Conservation (phyloP, 2,329 filamentous ascomycete species). For the Sarocladium strictum region DNA sequence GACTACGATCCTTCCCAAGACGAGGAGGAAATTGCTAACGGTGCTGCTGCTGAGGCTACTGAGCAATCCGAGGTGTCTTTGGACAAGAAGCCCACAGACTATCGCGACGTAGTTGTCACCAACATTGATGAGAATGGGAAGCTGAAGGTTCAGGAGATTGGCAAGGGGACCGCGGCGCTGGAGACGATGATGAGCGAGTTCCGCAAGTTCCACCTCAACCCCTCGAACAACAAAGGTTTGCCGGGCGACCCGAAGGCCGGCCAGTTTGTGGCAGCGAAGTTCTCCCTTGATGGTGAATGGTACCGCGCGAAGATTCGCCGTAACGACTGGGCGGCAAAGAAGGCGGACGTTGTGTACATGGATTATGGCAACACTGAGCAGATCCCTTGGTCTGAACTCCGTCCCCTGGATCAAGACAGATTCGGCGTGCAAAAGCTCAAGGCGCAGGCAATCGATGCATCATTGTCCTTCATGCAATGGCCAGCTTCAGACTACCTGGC, state of each 20-base stretch:
- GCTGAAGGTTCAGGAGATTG: constrained; percentile 88
- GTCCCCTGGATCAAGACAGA: constrained; percentile 70
- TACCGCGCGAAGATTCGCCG: constrained; percentile 87
- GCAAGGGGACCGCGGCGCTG: constrained; percentile 76
- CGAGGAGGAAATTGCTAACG: constrained; percentile 47
- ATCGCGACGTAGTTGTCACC: constrained; percentile 89
- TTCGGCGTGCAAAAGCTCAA: constrained; percentile 80
- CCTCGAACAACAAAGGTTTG: constrained; percentile 70
- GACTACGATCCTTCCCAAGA: constrained; percentile 92
- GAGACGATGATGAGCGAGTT: constrained; percentile 88
- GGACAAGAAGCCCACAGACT: constrained; percentile 69
- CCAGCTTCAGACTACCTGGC: constrained; percentile 77
- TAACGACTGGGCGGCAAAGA: constrained; percentile 86
- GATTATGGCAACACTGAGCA: constrained; percentile 96
- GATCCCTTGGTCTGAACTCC: constrained; percentile 76
- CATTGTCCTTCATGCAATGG: constrained; percentile 83
- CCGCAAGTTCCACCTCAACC: constrained; percentile 81
- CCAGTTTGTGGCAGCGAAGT: constrained; percentile 85
- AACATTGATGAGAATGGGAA: constrained; percentile 77
- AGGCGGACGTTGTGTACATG: constrained; percentile 86
- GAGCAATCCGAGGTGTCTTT: constrained; percentile 46
- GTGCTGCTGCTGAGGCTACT: constrained; percentile 43
- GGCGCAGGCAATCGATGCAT: constrained; percentile 80
- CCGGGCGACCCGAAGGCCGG: constrained; percentile 78
- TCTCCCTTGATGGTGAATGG: constrained; percentile 85